Conservation (phyloP, 352 stramenopile species). For the Phytophthora pinifolia region DNA sequence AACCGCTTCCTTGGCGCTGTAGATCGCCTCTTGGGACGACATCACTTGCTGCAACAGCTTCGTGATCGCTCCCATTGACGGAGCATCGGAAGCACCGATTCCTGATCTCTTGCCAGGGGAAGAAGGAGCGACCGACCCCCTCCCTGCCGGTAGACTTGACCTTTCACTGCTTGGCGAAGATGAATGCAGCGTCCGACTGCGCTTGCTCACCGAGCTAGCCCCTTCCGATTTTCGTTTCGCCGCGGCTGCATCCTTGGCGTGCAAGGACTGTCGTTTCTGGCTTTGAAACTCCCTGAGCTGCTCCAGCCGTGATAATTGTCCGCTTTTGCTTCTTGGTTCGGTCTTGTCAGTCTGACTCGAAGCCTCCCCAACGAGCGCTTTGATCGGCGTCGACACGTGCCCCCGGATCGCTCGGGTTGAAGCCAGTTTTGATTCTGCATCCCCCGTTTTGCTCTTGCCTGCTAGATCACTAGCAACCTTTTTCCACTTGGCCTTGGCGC, state of each 20-base stretch:
- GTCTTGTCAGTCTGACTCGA: slow-evolving; percentile 27
- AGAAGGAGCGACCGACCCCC: background rate
- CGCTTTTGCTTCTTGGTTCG: slow-evolving; percentile 44
- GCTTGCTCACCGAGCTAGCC: slow-evolving; percentile 43
- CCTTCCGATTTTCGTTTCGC: slow-evolving; percentile 71
- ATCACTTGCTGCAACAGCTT: slow-evolving; percentile 43
- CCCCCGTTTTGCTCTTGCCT: slow-evolving; percentile 18
- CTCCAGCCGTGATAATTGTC: slow-evolving; percentile 60
- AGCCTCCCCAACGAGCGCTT: background rate
- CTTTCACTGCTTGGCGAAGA: background rate
- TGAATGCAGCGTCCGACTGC: slow-evolving; percentile 27
- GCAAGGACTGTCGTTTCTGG: slow-evolving; percentile 43
- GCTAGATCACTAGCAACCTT: slow-evolving; percentile 48
- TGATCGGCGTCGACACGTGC: slow-evolving; percentile 33
- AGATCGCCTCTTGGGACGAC: slow-evolving; percentile 49
- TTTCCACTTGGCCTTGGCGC: slow-evolving; percentile 71
- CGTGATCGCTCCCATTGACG: slow-evolving; percentile 30
- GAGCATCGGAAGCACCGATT: background rate
- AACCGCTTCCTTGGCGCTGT: slow-evolving; percentile 50
- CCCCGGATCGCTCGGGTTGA: slow-evolving; percentile 30
- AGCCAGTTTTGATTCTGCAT: background rate
- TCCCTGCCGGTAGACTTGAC: background rate
- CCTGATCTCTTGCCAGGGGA: slow-evolving; percentile 1
- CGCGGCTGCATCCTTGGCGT: slow-evolving; percentile 46
- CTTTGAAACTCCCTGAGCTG: slow-evolving; percentile 56